Evolutionary conservation across 768 basidiomycete genomes (phyloP), one percentile per base, ranked within the genome.

Genomic region (Suillus ampliporus): DNA sequence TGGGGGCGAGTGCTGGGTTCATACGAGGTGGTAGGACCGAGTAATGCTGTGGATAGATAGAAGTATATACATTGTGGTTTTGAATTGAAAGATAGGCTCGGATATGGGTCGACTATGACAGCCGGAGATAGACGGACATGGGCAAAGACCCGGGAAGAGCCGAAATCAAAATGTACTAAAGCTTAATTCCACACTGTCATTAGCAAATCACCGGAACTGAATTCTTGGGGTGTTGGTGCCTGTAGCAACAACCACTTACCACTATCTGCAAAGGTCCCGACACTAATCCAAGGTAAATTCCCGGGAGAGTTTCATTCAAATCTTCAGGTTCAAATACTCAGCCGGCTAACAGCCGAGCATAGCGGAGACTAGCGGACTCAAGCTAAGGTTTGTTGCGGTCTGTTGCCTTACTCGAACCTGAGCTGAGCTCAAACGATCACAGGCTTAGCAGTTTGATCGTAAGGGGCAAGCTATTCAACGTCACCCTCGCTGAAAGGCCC

Each of bases 151-250:
- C 60, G 61, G 60, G 63, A 68, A 64, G 5, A 51, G 9, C 65
- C 71, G 74, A 75, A 72, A 74, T 72, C 72, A 74, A 63, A 56
- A 56, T 56, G 54, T 64, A 58, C 54, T 74, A 77, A 77, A 75
- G 72, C 62, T 71, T 75, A 76, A 77, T 61, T 64, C 62, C 64
- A 68, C 63, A 60, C 62, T 60, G 61, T 70, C 56, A 28, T 75
- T 75, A 75, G 54, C 54, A 56, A 56, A 56, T 56, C 58, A 57
- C 51, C 74, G 75, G 65, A 75, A 74, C 71, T 65, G 57, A 64
- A 46, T 63, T 70, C 57, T 60, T 65, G 9, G 70, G n/a, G 21
- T 40, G 35, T 56, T 35, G 40, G 58, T 59, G 35, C 51, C 51
- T 59, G 44, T 41, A 58, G 51, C 28, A 34, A 54, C 57, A 21